Base-by-base conservation (phyloP, 345 rosid genomes). In the Tarenaya hassleriana region DNA sequence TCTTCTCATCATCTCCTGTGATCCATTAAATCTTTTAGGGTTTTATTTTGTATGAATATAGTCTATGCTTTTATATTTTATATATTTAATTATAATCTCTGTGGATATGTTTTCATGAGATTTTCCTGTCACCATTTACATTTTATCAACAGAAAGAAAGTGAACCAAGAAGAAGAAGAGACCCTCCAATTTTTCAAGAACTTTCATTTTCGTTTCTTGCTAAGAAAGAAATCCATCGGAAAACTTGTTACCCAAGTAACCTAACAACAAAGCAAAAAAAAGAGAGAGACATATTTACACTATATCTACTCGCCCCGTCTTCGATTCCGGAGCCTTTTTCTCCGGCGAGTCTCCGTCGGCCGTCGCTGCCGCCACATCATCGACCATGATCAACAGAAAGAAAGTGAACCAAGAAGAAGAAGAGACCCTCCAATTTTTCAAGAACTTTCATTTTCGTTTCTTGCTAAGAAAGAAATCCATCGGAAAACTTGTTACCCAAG, bases 211-310 rank as follows among this genome's bases (percentile, higher is more conserved):
- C 18, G 40, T 17, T 24, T 52, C 24, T 41, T 58, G 33, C 7
- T 27, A 58, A 20, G 38, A 37, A 37, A 20, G 47, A 37, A 8
- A 56, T 13, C 12, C 16, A 32, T 1, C 13, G 20, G 21, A 17
- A 51, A 52, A 31, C 40, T 52, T 16, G 16, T 41, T 21, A 45
- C 50, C 45, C 32, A 66, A 43, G 56, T 12, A 37, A 45, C 20
- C 38, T 7, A n/a, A n/a, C n/a, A n/a, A n/a, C 20, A 38, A 39
- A 3, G 9, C 4, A 16, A 51, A 15, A 19, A 19, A 38, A 38
- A 45, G 12, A 21, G 37, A 17, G 8, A 39, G 21, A 21, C 27
- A 47, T 68, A 73, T 66, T 70, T 73, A 75, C 75, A 61, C 50
- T n/a, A 16, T 49, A 40, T 14, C 8, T 29, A 17, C 35, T 34